phyloP scores from a whole-genome alignment of 306 rosid species.

The Carpinus fangiana region DNA sequence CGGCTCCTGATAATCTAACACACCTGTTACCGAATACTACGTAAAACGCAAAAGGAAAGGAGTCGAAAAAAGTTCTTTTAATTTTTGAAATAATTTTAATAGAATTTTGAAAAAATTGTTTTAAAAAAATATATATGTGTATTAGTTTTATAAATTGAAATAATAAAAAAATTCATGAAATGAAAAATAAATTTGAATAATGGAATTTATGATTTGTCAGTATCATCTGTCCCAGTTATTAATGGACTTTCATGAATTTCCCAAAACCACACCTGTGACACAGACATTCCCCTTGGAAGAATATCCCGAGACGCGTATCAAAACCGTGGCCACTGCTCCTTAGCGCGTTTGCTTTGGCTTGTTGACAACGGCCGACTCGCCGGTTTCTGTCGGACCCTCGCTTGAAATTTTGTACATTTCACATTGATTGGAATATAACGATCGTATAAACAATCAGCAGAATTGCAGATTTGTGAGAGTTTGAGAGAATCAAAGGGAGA shows the following conservation, averaged over 20 bases:
- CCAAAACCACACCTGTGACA: not conserved
- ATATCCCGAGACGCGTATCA: not conserved
- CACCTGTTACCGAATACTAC: not conserved
- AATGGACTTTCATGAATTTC: not conserved
- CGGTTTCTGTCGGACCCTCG: not conserved
- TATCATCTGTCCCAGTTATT: too few species aligned
- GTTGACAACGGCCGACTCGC: constrained; percentile 19
- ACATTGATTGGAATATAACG: too few species aligned
- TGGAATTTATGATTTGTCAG: too few species aligned
- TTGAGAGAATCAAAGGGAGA: not conserved
- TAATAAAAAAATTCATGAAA: too few species aligned
- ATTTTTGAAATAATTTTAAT: too few species aligned
- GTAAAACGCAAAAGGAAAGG: not conserved
- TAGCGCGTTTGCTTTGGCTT: constrained; percentile 13
- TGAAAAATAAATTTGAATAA: too few species aligned
- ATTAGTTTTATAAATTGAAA: too few species aligned
- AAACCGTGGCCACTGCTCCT: constrained; percentile 19
- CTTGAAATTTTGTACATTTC: not conserved
- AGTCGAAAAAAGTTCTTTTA: too few species aligned
- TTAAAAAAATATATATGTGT: too few species aligned
- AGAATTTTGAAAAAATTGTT: too few species aligned
- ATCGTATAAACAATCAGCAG: too few species aligned
- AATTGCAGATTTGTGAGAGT: too few species aligned
- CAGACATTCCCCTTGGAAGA: not conserved
- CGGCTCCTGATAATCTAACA: not conserved